A percentile compares a stretch with the other conserved stretches of the same genome.
Conservation (phyloP, 352 stramenopile species). For the Phytopythium helicoides region DNA sequence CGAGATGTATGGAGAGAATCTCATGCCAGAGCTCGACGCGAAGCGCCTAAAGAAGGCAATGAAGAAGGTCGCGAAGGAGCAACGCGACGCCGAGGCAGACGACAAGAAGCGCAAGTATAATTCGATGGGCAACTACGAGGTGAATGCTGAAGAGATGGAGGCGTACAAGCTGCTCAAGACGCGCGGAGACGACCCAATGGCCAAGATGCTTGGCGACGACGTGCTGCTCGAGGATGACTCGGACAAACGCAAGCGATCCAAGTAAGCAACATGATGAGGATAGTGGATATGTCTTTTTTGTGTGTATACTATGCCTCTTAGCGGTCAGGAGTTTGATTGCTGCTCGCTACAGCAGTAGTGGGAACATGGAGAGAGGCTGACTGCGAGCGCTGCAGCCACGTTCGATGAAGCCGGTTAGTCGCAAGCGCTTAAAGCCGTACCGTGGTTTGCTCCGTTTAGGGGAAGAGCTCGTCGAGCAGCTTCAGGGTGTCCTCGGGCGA, state of each 20-base stretch:
- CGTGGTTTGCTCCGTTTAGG: conserved; percentile 21
- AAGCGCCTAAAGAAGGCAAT: conserved; percentile 87
- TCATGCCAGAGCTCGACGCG: conserved; percentile 64
- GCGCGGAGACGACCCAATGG: conserved; percentile 91
- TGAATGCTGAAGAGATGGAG: conserved; percentile 96
- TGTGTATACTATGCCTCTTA: conserved; percentile 3
- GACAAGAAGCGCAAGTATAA: conserved; percentile 95
- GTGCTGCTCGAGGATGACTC: conserved; percentile 39
- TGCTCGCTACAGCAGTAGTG: too few species aligned
- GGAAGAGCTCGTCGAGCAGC: conserved; percentile 97
- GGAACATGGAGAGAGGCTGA: too few species aligned
- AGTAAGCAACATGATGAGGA: not conserved
- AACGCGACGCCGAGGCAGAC: conserved; percentile 45
- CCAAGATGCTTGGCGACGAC: conserved; percentile 79
- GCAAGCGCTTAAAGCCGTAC: not conserved
- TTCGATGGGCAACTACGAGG: conserved; percentile 87
- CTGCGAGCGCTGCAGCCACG: too few species aligned
- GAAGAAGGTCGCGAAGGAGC: conserved; percentile 71
- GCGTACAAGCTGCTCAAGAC: conserved; percentile 92
- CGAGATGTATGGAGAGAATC: conserved; percentile 91
- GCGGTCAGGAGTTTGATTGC: too few species aligned
- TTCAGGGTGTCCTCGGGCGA: conserved; percentile 96
- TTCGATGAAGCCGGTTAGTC: too few species aligned
- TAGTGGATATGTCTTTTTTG: not conserved
- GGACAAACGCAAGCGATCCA: conserved; percentile 18